Evolutionary conservation across 345 rosid genomes (phyloP), one percentile per base, ranked within the genome.

Genomic region (Arabidopsis suecica): DNA sequence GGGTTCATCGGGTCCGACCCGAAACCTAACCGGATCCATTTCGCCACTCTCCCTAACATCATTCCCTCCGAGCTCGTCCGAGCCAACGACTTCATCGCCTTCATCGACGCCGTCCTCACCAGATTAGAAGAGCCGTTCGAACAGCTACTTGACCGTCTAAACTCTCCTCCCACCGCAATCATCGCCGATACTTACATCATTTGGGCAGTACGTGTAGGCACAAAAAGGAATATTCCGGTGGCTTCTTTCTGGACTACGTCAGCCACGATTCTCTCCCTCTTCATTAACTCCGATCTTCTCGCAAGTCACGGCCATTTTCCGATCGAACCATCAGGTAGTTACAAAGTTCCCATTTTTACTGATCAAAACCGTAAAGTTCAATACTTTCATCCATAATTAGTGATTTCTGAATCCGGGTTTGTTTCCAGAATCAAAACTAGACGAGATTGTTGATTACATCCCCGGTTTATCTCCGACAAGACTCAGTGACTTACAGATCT

Each of bases 161-260:
- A 68, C 38, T 54, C 53, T 2, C 72, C 62, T 14, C 77, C 75
- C 11, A 37, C 20, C 8, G 50, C 0, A 62, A 78, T 86, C 7
- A 36, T 84, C 32, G 77, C 82, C 1, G 86, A 84, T 30, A 55
- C 77, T 1, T 7, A 28, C 36, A 7, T 84, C 50, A 3, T 9
- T 16, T 83, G 87, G 89, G 79, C 70, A 14, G 76, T 67, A 10
- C 51, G 55, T 53, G 77, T 82, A 7, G 87, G 83, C 18, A 56
- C 36, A 10, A 20, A 77, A 13, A 80, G 77, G 79, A 78, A 78
- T 30, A 83, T 86, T 61, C 89, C 85, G 45, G 84, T 86, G 78
- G 89, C 80, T 37, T 78, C 83, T 3, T 64, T 86, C 40, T 84
- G 79, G 82, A 77, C 89, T 0, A 72, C 41, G 56, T 78, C 85